These are phyloP conservation scores for Neurospora sublineolata DNA, from an alignment of 495 filamentous ascomycete genomes.

Conservation along the genomic window DNA sequence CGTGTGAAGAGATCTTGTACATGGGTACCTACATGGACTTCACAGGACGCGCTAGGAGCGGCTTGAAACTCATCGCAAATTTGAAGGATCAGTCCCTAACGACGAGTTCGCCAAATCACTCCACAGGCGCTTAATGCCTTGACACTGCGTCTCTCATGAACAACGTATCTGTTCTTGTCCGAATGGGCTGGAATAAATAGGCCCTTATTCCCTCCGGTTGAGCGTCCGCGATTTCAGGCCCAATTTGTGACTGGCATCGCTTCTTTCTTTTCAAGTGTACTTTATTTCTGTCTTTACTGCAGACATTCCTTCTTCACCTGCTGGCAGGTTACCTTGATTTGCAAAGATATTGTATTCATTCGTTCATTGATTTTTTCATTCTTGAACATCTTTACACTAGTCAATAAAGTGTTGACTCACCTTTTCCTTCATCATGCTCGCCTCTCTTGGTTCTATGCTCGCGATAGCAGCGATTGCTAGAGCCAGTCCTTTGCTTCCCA, in stretches of 20 bases:
- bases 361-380: neutral
- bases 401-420: neutral
- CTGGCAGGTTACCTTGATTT: constrained; percentile 7
- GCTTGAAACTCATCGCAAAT: neutral
- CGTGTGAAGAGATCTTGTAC: neutral
- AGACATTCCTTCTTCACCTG: constrained; percentile 1
- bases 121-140: neutral
- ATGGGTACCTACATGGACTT: neutral
- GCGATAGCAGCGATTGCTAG: constrained; percentile 14
- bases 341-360: neutral
- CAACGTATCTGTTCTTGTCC: neutral
- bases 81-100: neutral
- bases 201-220: neutral
- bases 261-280: constrained; percentile 3
- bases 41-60: neutral
- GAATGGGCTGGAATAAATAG: constrained; percentile 1
- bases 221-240: constrained; percentile 5
- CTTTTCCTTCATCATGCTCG: constrained; percentile 11
- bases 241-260: neutral
- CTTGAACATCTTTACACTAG: neutral
- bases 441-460: constrained; percentile 15
- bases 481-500: constrained; percentile 16
- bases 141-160: neutral
- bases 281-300: constrained; percentile 8
- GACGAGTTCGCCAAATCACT: neutral